These are phyloP conservation scores for Globisporangium perplexum DNA, from an alignment of 352 stramenopile species.

Conservation along the genomic window DNA sequence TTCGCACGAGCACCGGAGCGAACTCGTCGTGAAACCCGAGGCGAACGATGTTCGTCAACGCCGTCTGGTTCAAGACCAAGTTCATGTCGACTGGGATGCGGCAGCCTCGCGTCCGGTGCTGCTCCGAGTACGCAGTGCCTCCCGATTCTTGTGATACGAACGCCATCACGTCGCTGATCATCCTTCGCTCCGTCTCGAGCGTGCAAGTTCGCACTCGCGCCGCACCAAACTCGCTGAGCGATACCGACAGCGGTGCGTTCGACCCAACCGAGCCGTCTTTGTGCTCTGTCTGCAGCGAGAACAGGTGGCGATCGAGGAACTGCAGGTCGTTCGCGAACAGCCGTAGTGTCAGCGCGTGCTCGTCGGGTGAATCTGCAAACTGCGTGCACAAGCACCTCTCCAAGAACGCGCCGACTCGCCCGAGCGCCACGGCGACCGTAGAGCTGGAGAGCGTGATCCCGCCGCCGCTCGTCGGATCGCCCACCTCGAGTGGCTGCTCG, in stretches of 20 bases:
- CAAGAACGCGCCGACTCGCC: slow-evolving; percentile 23
- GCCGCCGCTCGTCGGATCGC: slow-evolving; percentile 26
- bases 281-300: slow-evolving; percentile 26
- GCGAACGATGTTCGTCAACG: slow-evolving; percentile 39
- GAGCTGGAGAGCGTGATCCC: slow-evolving; percentile 21
- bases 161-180: slow-evolving; percentile 8
- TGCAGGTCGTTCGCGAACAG: slow-evolving; percentile 27
- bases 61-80: slow-evolving; percentile 34
- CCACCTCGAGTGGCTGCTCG: slow-evolving; percentile 26
- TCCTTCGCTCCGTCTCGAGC: slow-evolving; percentile 16
- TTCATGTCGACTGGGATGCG: slow-evolving; percentile 22
- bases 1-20: slow-evolving; percentile 16
- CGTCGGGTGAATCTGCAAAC: slow-evolving; percentile 1
- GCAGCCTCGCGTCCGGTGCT: slow-evolving; percentile 1
- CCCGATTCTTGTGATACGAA: background rate
- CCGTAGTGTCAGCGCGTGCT: slow-evolving; percentile 4
- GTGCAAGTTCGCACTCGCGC: slow-evolving; percentile 18
- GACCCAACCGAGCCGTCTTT: background rate
- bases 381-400: slow-evolving; percentile 14
- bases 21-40: slow-evolving; percentile 29
- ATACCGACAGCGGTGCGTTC: background rate
- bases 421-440: slow-evolving; percentile 12
- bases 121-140: background rate
- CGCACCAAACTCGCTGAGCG: background rate
- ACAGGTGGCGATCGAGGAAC: slow-evolving; percentile 48